phyloP scores from a whole-genome alignment of 805 yeast genomes.

The Ogataea zsoltii region DNA sequence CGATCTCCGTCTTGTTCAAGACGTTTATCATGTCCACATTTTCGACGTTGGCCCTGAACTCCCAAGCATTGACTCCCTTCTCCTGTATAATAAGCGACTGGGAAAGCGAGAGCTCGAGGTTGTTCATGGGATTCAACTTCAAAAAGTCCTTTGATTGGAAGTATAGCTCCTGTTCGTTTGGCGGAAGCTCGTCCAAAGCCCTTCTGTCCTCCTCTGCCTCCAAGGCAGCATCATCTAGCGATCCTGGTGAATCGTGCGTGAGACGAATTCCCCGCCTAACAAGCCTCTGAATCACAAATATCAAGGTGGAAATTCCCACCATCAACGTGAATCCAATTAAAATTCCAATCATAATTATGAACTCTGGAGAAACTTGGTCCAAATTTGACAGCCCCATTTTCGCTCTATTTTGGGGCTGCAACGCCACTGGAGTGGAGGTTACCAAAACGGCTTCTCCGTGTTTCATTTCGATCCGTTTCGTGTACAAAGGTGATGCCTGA shows the following conservation, averaged over 20 bases:
- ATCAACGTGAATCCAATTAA: slow-evolving; percentile 25
- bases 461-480: neutral
- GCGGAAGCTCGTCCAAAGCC: slow-evolving; percentile 59
- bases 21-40: slow-evolving; percentile 59
- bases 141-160: slow-evolving; percentile 62
- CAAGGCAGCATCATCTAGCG: slow-evolving; percentile 62
- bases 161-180: slow-evolving; percentile 68
- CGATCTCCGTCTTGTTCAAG: slow-evolving; percentile 62
- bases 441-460: neutral
- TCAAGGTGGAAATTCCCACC: slow-evolving; percentile 14
- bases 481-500: neutral
- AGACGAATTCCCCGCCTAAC: slow-evolving; percentile 22
- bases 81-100: slow-evolving; percentile 74
- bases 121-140: slow-evolving; percentile 41
- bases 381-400: neutral
- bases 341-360: slow-evolving; percentile 25
- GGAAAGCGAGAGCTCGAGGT: slow-evolving; percentile 41
- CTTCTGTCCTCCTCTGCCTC: slow-evolving; percentile 59
- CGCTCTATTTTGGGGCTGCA: neutral
- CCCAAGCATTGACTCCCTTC: slow-evolving; percentile 89
- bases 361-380: slow-evolving; percentile 12
- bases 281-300: slow-evolving; percentile 17
- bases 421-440: too few species aligned
- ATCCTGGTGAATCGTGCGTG: slow-evolving; percentile 50
- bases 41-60: slow-evolving; percentile 63